Conservation (phyloP, 1,284 basidiomycete genomes). For the Peniophora sp. region DNA sequence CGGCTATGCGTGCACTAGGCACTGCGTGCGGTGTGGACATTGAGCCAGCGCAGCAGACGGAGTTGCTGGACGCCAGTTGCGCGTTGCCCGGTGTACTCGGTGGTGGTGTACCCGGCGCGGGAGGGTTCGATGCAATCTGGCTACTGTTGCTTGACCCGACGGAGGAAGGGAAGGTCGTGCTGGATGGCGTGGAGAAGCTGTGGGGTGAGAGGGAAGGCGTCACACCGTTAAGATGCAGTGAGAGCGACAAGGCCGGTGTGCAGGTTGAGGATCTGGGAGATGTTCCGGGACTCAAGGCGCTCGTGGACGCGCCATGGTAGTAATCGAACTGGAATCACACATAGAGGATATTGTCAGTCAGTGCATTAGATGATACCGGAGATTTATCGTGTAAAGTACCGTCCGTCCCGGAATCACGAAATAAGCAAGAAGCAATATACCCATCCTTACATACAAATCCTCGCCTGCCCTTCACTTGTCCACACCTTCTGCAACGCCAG, state of each 20-base stretch:
- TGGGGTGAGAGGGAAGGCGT: slow-evolving; percentile 77
- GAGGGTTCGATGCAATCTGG: slow-evolving; percentile 97
- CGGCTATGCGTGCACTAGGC: slow-evolving; percentile 87
- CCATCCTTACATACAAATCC: slow-evolving; percentile 45
- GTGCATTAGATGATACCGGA: too few species aligned
- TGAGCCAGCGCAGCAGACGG: slow-evolving; percentile 86
- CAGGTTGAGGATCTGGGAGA: slow-evolving; percentile 52
- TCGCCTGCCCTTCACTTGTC: slow-evolving; percentile 60
- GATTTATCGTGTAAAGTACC: too few species aligned
- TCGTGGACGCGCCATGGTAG: slow-evolving; percentile 20
- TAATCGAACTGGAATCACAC: too few species aligned
- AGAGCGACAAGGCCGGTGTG: slow-evolving; percentile 70
- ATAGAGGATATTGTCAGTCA: too few species aligned
- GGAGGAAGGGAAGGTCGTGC: slow-evolving; percentile 29
- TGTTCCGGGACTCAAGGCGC: slow-evolving; percentile 54
- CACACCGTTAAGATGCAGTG: slow-evolving; percentile 71
- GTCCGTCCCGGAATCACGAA: too few species aligned
- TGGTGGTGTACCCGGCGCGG: slow-evolving; percentile 95
- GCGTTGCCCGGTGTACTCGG: slow-evolving; percentile 80
- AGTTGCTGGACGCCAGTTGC: slow-evolving; percentile 78
- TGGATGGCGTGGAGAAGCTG: slow-evolving; percentile 52
- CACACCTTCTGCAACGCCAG: slow-evolving; percentile 72
- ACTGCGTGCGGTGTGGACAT: slow-evolving; percentile 74
- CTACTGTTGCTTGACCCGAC: slow-evolving; percentile 70
- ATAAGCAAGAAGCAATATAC: too few species aligned